Conservation (phyloP, 192 early-diverging fungal genomes). For the Coemansia sp. region DNA sequence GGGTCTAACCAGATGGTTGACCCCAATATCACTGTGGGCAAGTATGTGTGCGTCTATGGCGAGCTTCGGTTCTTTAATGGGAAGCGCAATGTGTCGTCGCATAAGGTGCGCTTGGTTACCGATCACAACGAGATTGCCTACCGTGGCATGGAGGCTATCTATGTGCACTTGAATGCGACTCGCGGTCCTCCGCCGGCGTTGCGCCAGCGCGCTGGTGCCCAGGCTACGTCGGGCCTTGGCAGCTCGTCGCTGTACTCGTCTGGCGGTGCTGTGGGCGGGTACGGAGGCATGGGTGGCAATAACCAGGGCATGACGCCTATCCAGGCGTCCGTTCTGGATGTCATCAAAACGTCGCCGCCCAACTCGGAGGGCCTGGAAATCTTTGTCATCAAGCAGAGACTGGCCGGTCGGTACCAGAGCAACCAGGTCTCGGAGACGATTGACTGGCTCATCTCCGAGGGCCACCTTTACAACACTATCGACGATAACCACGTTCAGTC, state of each 20-base stretch:
- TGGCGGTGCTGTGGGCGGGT: background rate
- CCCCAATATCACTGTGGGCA: constrained; percentile 33
- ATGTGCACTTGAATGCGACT: constrained; percentile 62
- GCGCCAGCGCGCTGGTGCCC: background rate
- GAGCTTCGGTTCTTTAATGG: constrained; percentile 63
- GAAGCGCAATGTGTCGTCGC: constrained; percentile 55
- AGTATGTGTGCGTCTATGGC: constrained; percentile 74
- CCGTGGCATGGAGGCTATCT: constrained; percentile 69
- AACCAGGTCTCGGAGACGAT: constrained; percentile 40
- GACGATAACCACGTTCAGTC: constrained; percentile 66
- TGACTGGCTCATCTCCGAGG: constrained; percentile 60
- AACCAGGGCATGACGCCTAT: constrained; percentile 12
- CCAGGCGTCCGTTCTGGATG: constrained; percentile 30
- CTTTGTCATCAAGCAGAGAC: constrained; percentile 34
- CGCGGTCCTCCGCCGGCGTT: constrained; percentile 17
- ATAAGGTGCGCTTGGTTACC: constrained; percentile 61
- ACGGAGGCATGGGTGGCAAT: constrained; percentile 10
- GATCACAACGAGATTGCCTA: constrained; percentile 76
- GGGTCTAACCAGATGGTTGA: constrained; percentile 11
- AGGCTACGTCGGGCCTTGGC: constrained; percentile 1
- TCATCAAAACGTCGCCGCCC: constrained; percentile 6
- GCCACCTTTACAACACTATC: constrained; percentile 65
- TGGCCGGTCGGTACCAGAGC: constrained; percentile 34
- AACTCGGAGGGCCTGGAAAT: constrained; percentile 54
- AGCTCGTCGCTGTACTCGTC: background rate